phyloP scores from a whole-genome alignment of 352 stramenopile species.

The Phytopythium boreale region DNA sequence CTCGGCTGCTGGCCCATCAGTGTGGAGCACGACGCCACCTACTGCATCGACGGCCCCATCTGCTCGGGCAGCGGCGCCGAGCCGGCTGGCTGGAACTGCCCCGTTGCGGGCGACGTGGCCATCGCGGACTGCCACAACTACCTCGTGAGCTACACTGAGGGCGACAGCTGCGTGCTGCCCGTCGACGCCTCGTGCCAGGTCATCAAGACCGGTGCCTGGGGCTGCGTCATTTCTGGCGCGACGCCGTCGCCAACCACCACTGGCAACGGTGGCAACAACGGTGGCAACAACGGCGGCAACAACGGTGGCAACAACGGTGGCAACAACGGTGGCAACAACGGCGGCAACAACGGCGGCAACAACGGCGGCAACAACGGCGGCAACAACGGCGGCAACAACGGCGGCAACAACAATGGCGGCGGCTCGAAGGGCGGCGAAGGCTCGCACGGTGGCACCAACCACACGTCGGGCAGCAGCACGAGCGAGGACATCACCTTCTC shows the following conservation, averaged over 20 bases:
- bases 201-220: constrained; percentile 68
- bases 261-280: no score
- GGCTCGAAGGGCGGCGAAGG: constrained; percentile 8
- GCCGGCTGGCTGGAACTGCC: constrained; percentile 30
- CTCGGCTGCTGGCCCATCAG: constrained; percentile 30
- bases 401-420: neutral
- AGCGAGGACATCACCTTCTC: constrained; percentile 16
- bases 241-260: neutral
- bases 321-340: neutral
- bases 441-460: constrained; percentile 1
- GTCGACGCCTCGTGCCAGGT: constrained; percentile 53
- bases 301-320: neutral
- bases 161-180: constrained; percentile 40
- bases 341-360: no score
- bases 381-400: no score
- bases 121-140: constrained; percentile 46
- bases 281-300: neutral
- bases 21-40: constrained; percentile 45
- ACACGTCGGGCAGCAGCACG: neutral
- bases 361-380: no score
- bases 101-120: constrained; percentile 34
- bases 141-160: constrained; percentile 45
- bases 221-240: constrained; percentile 36
- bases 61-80: constrained; percentile 29
- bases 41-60: constrained; percentile 47